Conservation (phyloP, 2,329 filamentous ascomycete species). For the Neophaeococcomyces mojaviensis region DNA sequence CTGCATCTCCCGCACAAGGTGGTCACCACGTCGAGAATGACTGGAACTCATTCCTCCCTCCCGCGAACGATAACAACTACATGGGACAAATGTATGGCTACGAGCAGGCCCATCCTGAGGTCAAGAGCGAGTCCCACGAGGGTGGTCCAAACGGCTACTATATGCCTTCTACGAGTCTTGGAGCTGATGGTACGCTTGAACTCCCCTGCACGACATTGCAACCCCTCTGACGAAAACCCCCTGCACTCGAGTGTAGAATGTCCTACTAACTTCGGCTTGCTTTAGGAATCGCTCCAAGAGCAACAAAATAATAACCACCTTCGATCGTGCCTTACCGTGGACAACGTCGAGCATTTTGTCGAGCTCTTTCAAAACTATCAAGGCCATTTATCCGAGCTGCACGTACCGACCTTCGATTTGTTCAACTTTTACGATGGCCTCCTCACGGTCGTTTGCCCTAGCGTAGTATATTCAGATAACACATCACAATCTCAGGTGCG, state of each 20-base stretch:
- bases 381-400: slow-evolving; percentile 64
- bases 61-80: slow-evolving; percentile 61
- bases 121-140: slow-evolving; percentile 44
- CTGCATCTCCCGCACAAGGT: slow-evolving; percentile 26
- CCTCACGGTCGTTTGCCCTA: slow-evolving; percentile 63
- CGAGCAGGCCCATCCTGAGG: slow-evolving; percentile 60
- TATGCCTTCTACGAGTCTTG: slow-evolving; percentile 39
- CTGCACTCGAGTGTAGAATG: slow-evolving; percentile 38
- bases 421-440: slow-evolving; percentile 59
- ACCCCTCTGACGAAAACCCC: slow-evolving; percentile 46
- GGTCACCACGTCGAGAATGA: slow-evolving; percentile 51
- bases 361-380: slow-evolving; percentile 66
- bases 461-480: slow-evolving; percentile 65
- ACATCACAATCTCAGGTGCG: slow-evolving; percentile 55
- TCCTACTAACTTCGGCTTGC: slow-evolving; percentile 51
- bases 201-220: slow-evolving; percentile 36
- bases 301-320: slow-evolving; percentile 44
- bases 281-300: slow-evolving; percentile 48
- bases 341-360: slow-evolving; percentile 64
- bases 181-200: slow-evolving; percentile 39
- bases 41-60: slow-evolving; percentile 72
- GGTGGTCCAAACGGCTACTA: slow-evolving; percentile 41
- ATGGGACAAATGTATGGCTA: slow-evolving; percentile 58
- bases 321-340: slow-evolving; percentile 52
- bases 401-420: slow-evolving; percentile 64